Percentiles rank a stretch among this genome's conserved stretches.
Evolutionary conservation across 805 yeast genomes (phyloP).

Genomic region (Monosporozyma unispora): DNA sequence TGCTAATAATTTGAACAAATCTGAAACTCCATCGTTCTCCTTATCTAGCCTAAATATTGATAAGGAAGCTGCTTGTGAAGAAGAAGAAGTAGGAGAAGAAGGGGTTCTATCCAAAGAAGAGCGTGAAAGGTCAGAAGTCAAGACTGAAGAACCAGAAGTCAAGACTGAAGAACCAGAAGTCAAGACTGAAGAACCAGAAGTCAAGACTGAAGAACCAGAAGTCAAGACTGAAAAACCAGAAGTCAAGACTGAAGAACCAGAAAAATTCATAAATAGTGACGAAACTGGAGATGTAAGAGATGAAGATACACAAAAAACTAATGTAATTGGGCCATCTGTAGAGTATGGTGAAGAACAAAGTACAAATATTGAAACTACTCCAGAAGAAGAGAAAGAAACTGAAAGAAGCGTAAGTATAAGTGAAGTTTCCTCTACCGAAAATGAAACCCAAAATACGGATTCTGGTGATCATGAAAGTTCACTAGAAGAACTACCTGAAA

Average conservation of each 20-base stretch:
- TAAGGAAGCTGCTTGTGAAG: not conserved
- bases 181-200: not conserved
- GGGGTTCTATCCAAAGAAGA: not conserved
- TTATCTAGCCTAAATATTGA: not conserved
- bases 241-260: not conserved
- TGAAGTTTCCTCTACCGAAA: too few species aligned
- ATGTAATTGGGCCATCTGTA: too few species aligned
- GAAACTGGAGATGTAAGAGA: too few species aligned
- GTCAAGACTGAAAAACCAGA: not conserved
- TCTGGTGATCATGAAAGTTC: not conserved
- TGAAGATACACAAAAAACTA: too few species aligned
- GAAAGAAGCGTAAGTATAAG: too few species aligned
- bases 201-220: not conserved
- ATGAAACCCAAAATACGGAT: not conserved
- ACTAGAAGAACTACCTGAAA: not conserved
- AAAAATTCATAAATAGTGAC: not conserved
- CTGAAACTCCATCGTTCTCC: slow-evolving; percentile 8
- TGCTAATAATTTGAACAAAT: slow-evolving; percentile 14
- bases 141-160: not conserved
- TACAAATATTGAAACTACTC: slow-evolving; percentile 8
- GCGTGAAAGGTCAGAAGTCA: not conserved
- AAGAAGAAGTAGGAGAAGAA: not conserved
- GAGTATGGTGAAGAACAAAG: slow-evolving; percentile 2
- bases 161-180: not conserved
- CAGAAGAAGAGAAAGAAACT: not conserved